Percentiles rank a stretch among this genome's conserved stretches.
Evolutionary conservation across 2,329 filamentous ascomycete species (phyloP).

Genomic region (Trichoderma cornu-damae): DNA sequence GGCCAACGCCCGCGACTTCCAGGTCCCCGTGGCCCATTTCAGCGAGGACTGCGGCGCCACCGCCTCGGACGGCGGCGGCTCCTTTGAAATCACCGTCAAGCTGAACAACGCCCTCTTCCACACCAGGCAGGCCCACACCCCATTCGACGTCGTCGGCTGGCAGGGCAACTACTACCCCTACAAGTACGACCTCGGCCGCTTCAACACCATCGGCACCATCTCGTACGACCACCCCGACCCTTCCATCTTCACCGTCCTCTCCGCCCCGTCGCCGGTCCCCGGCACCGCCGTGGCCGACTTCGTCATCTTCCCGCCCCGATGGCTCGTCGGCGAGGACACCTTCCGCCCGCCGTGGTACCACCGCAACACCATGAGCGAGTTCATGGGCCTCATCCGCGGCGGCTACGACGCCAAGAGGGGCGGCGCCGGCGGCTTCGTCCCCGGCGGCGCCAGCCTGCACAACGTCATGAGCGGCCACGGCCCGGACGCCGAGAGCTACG

Average conservation of each 20-base stretch:
- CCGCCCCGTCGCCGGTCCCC: slow-evolving; percentile 53
- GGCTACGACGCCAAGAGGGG: slow-evolving; percentile 58
- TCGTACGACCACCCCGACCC: slow-evolving; percentile 76
- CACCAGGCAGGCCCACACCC: slow-evolving; percentile 62
- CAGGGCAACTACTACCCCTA: slow-evolving; percentile 76
- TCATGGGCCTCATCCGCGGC: slow-evolving; percentile 56
- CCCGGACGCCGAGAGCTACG: slow-evolving; percentile 52
- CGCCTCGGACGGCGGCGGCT: slow-evolving; percentile 33
- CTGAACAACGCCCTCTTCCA: slow-evolving; percentile 62
- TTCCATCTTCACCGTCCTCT: slow-evolving; percentile 69
- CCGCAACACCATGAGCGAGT: slow-evolving; percentile 63
- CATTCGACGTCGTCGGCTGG: slow-evolving; percentile 77
- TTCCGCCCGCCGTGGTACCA: slow-evolving; percentile 72
- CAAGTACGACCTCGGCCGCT: slow-evolving; percentile 76
- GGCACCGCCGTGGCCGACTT: slow-evolving; percentile 67
- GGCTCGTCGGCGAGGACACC: slow-evolving; percentile 65
- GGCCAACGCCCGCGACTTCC: slow-evolving; percentile 72
- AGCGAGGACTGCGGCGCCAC: slow-evolving; percentile 51
- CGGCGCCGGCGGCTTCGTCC: slow-evolving; percentile 47
- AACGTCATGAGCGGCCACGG: slow-evolving; percentile 67
- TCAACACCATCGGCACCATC: slow-evolving; percentile 67
- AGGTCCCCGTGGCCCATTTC: slow-evolving; percentile 64
- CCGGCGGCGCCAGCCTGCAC: slow-evolving; percentile 57
- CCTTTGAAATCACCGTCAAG: slow-evolving; percentile 54
- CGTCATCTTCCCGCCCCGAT: slow-evolving; percentile 67